These are phyloP conservation scores for Phaffomyces antillensis DNA, from an alignment of 805 yeast genomes.

Conservation along the genomic window DNA sequence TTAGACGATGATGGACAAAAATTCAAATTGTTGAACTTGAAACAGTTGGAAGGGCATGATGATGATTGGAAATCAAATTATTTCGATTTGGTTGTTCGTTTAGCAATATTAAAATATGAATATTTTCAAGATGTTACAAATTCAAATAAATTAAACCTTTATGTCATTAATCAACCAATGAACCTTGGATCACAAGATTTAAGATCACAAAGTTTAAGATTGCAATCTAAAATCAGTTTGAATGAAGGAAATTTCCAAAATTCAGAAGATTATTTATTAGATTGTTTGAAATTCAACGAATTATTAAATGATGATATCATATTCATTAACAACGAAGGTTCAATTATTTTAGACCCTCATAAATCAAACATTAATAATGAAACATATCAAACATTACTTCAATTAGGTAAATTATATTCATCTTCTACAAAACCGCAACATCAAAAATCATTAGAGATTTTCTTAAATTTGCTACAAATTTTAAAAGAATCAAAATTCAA, in stretches of 20 bases:
- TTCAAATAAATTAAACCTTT: constrained; percentile 21
- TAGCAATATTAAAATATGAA: constrained; percentile 28
- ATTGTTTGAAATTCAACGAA: constrained; percentile 23
- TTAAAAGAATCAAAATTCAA: constrained; percentile 1
- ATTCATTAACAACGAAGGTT: constrained; percentile 13
- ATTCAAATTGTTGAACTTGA: constrained; percentile 18
- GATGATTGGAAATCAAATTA: constrained; percentile 27
- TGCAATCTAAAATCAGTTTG: constrained; percentile 28
- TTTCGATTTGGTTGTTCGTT: constrained; percentile 33
- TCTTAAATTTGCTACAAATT: constrained; percentile 24
- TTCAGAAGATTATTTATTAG: constrained; percentile 25
- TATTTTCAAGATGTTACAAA: constrained; percentile 21
- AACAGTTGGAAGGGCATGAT: constrained; percentile 19
- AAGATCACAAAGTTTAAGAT: constrained; percentile 26
- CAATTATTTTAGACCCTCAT: constrained; percentile 8
- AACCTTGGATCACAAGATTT: constrained; percentile 21
- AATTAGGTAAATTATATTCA: constrained; percentile 21
- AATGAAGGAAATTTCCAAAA: constrained; percentile 13
- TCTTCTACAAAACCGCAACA: constrained; percentile 11
- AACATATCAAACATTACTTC: constrained; percentile 18
- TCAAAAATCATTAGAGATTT: constrained; percentile 27
- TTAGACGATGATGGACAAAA: constrained; percentile 10
- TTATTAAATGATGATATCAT: constrained; percentile 14
- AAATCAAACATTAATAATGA: constrained; percentile 17
- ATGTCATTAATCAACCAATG: constrained; percentile 25